Base-by-base conservation (phyloP, 2,329 filamentous ascomycete genomes). In the Coniochaeta sp. region DNA sequence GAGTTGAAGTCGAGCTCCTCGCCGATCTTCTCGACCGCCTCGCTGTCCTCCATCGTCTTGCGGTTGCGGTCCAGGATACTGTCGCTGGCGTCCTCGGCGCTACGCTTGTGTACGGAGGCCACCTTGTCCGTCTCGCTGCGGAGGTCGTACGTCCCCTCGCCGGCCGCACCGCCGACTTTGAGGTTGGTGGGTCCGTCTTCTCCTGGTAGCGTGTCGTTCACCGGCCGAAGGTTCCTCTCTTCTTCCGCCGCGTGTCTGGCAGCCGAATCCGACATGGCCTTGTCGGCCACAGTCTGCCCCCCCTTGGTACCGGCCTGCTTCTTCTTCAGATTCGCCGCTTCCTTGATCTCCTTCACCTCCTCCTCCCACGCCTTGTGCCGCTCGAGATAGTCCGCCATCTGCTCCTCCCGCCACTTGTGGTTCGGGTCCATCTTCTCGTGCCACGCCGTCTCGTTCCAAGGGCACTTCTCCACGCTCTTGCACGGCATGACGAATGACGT, bases 371-470 rank as follows among this genome's bases (percentile, higher is more conserved):
- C 62, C 50, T 73, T 71, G 61, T 68, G 58, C 18, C 58, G 56
- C 8, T 62, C 56, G 28, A 71, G 38, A 50, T 76, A 83, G 3
- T 70, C 62, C 20, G 60, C 63, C 40, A 79, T 61, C 57, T 75
- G 62, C 31, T 65, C 53, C 1, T 74, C 69, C 33, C 80, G 71
- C 56, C 63, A 72, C 2, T 63, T 63, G 10, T 64, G 67, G 5
- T 68, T 66, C 0, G 75, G 73, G 55, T 83, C 80, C 1, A 83
- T 63, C 14, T 60, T 60, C 45, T 74, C 66, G 55, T 71, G 67
- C 74, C 79, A 83, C 5, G 64, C 56, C 2, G 75, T 76, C 59
- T 76, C 64, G 54, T 78, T 74, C 70, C 77, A 85, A 6, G 73
- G 65, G 60, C 82, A 85, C 65, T 70, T 32, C 70, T 69, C 13